These are phyloP conservation scores for Aphanomyces astaci DNA, from an alignment of 352 stramenopile species.

Conservation along the genomic window DNA sequence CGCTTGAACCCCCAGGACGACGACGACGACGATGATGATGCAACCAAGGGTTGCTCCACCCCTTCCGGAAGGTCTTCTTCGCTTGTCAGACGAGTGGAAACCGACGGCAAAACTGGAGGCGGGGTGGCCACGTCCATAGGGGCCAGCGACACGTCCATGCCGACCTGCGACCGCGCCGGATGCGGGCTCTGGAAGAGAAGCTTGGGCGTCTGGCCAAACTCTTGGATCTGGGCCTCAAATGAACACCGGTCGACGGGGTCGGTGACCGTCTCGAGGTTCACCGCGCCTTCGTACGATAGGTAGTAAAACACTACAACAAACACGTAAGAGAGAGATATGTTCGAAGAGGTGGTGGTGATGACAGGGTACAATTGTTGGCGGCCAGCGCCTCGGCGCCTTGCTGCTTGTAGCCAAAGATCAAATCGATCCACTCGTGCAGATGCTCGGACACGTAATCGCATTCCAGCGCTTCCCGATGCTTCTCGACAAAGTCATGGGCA, in stretches of 20 bases:
- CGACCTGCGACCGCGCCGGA: conserved; percentile 53
- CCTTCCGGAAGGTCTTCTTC: conserved; percentile 15
- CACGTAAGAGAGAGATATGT: no score
- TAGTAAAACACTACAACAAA: conserved; percentile 84
- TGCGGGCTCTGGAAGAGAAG: conserved; percentile 63
- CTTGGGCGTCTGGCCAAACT: conserved; percentile 87
- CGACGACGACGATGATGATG: conserved; percentile 25
- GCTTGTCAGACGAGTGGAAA: conserved; percentile 22
- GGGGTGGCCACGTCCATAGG: conserved; percentile 42
- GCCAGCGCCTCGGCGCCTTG: conserved; percentile 58
- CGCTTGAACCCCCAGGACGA: conserved; percentile 41
- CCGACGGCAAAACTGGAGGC: conserved; percentile 33
- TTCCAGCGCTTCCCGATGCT: conserved; percentile 63
- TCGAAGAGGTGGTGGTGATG: no score
- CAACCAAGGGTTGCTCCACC: conserved; percentile 12
- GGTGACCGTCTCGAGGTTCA: conserved; percentile 76
- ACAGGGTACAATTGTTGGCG: conserved; percentile 63
- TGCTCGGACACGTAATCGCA: conserved; percentile 62
- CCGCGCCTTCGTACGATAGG: conserved; percentile 79
- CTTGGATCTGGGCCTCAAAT: conserved; percentile 89
- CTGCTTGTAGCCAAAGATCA: conserved; percentile 79
- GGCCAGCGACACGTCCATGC: conserved; percentile 26
- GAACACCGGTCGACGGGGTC: conserved; percentile 91
- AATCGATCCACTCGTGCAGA: conserved; percentile 76
- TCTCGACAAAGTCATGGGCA: conserved; percentile 69